These are phyloP conservation scores for Tetramitus jugosus DNA, from an alignment of 208 protist genomes.

Conservation along the genomic window DNA sequence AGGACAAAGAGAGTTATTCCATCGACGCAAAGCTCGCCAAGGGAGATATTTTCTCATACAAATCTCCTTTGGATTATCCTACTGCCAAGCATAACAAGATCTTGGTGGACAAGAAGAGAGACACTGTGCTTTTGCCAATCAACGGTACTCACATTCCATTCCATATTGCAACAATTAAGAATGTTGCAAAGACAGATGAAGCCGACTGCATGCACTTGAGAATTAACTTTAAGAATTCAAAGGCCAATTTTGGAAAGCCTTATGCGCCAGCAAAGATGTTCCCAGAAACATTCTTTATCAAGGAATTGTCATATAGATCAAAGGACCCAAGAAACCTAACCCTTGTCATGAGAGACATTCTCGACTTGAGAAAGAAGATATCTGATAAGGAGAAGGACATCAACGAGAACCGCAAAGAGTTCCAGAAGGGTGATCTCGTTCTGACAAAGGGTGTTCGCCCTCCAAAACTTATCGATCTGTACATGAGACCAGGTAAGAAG, in stretches of 20 bases:
- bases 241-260: slow-evolving; percentile 43
- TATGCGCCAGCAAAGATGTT: slow-evolving; percentile 68
- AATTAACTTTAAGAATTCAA: slow-evolving; percentile 71
- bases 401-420: background rate
- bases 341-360: slow-evolving; percentile 26
- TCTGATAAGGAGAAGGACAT: slow-evolving; percentile 40
- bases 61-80: too few relatives aligned
- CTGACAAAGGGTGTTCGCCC: slow-evolving; percentile 25
- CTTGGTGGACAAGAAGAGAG: slow-evolving; percentile 41
- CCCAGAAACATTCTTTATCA: slow-evolving; percentile 65
- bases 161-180: slow-evolving; percentile 88
- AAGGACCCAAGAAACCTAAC: slow-evolving; percentile 31
- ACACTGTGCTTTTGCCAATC: slow-evolving; percentile 83
- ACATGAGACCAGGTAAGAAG: slow-evolving; percentile 39
- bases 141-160: slow-evolving; percentile 77
- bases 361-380: slow-evolving; percentile 49
- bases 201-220: slow-evolving; percentile 58
- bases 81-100: background rate
- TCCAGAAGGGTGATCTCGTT: slow-evolving; percentile 48
- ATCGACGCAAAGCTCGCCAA: background rate
- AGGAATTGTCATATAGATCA: slow-evolving; percentile 63
- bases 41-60: background rate
- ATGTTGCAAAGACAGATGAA: slow-evolving; percentile 69
- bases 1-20: background rate
- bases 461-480: slow-evolving; percentile 2